phyloP scores from a whole-genome alignment of 1,284 basidiomycete species.

The Cutaneotrichosporon sp. region DNA sequence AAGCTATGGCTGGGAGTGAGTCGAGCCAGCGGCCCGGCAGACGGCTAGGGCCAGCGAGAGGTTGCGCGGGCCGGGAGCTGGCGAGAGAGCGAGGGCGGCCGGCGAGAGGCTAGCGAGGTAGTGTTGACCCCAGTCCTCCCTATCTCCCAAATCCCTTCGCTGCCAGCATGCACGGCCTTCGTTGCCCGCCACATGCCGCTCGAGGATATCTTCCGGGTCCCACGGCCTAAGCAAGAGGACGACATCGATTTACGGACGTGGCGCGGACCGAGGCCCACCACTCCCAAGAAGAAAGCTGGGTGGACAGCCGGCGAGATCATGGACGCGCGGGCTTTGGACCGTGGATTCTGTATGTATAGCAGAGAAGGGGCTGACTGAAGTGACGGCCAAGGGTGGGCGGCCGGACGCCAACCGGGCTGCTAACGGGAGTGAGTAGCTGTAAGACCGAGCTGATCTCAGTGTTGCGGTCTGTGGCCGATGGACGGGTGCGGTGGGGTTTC shows the following conservation, averaged over 20 bases:
- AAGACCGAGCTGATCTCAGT: slow-evolving; percentile 41
- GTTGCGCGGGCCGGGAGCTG: no score
- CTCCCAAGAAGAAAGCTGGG: not conserved
- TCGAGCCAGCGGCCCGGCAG: not conserved
- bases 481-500: slow-evolving; percentile 77
- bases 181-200: slow-evolving; percentile 71
- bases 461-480: slow-evolving; percentile 75
- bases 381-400: slow-evolving; percentile 83
- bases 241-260: slow-evolving; percentile 43
- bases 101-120: not conserved
- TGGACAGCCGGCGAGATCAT: slow-evolving; percentile 67
- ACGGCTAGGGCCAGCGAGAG: not conserved
- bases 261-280: slow-evolving; percentile 15
- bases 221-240: slow-evolving; percentile 37
- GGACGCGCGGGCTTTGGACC: slow-evolving; percentile 69
- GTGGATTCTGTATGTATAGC: slow-evolving; percentile 60
- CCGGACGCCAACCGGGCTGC: slow-evolving; percentile 85
- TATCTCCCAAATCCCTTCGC: slow-evolving; percentile 78
- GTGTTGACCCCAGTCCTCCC: slow-evolving; percentile 60
- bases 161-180: slow-evolving; percentile 71
- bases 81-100: no score
- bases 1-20: slow-evolving; percentile 57
- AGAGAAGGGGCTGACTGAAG: slow-evolving; percentile 9
- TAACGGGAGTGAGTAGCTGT: slow-evolving; percentile 59
- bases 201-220: slow-evolving; percentile 67